Percentiles rank a stretch among this genome's conserved stretches.
phyloP scores from a whole-genome alignment of 2,329 filamentous ascomycete species.

The Neofusicoccum laricinum region DNA sequence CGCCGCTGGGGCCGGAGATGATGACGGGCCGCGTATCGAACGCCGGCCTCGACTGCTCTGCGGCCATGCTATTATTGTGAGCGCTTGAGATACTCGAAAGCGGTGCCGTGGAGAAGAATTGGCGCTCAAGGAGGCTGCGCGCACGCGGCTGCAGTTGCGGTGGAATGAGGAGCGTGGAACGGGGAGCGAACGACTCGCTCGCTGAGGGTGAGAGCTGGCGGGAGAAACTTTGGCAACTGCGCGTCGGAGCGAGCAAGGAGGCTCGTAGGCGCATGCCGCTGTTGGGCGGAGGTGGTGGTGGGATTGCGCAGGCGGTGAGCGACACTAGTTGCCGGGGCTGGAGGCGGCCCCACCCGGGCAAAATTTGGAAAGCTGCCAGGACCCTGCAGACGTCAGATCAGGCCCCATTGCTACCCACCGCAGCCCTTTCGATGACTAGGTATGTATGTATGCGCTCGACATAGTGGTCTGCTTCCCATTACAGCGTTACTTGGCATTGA shows the following conservation, averaged over 20 bases:
- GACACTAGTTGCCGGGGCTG: neutral
- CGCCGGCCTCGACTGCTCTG: neutral
- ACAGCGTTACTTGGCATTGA: too few species aligned
- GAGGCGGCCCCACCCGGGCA: neutral
- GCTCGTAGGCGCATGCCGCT: neutral
- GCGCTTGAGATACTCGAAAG: neutral
- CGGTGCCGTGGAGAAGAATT: neutral
- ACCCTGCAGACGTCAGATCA: neutral
- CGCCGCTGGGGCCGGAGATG: slow-evolving; percentile 75
- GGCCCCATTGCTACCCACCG: neutral
- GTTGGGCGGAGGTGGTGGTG: neutral
- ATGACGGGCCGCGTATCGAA: slow-evolving; percentile 58
- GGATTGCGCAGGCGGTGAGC: slow-evolving; percentile 6
- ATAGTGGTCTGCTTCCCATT: too few species aligned
- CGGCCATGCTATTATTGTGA: neutral
- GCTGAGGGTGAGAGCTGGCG: neutral
- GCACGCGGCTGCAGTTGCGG: neutral
- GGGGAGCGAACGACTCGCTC: neutral
- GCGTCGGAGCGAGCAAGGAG: neutral
- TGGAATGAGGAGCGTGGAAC: neutral
- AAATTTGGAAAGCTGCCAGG: neutral
- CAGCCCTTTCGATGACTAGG: too few species aligned
- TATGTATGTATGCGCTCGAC: too few species aligned
- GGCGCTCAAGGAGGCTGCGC: neutral
- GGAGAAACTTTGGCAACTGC: neutral